A percentile compares a stretch with the other conserved stretches of the same genome.
Conservation (phyloP, 305 asterid genomes). For the Fraxinus sp. region DNA sequence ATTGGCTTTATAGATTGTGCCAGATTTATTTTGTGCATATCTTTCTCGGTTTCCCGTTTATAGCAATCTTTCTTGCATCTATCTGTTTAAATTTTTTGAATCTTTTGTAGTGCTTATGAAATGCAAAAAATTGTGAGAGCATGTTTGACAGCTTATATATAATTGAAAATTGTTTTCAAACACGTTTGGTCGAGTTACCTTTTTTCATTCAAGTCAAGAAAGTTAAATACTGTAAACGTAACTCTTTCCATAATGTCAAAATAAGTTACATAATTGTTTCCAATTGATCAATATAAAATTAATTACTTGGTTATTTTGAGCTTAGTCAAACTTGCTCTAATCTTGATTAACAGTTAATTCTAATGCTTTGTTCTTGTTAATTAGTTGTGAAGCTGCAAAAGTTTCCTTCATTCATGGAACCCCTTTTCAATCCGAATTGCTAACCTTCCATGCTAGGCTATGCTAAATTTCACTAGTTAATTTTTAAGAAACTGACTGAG, state of each 20-base stretch:
- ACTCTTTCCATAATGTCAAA: neutral
- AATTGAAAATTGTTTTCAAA: neutral
- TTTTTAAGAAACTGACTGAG: neutral
- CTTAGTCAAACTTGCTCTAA: neutral
- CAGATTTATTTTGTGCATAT: neutral
- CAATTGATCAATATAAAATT: neutral
- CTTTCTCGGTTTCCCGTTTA: neutral
- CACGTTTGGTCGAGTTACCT: neutral
- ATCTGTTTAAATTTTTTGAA: neutral
- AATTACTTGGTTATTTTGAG: neutral
- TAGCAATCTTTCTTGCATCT: neutral
- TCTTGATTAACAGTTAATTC: neutral
- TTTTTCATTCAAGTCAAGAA: neutral
- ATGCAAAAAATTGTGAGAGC: neutral
- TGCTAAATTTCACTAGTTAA: neutral
- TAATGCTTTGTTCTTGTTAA: conserved; percentile 2
- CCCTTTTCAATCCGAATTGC: neutral
- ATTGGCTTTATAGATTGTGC: neutral
- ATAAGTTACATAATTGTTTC: neutral
- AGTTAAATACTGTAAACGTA: neutral
- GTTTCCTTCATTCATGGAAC: neutral
- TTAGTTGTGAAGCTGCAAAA: conserved; percentile 6
- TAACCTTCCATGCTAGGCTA: neutral
- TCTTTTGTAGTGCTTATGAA: neutral
- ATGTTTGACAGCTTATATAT: neutral